These are phyloP conservation scores for Xylaria sp. DNA, from an alignment of 2,329 filamentous ascomycete genomes.

Conservation along the genomic window DNA sequence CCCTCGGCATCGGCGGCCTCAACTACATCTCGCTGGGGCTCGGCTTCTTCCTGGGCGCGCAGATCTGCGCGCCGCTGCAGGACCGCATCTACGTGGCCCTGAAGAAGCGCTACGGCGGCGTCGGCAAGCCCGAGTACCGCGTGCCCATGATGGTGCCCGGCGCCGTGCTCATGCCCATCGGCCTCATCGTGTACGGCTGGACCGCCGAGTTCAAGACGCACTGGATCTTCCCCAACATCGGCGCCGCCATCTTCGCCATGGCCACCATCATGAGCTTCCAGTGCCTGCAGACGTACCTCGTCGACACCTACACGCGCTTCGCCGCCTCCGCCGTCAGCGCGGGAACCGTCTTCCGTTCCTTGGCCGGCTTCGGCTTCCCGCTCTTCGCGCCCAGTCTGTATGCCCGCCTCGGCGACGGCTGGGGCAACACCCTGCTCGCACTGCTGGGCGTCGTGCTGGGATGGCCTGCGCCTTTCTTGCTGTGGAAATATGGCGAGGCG, in stretches of 20 bases:
- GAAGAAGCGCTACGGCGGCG: constrained; percentile 54
- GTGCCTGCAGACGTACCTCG: constrained; percentile 59
- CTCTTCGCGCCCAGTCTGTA: constrained; percentile 63
- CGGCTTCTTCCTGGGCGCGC: constrained; percentile 53
- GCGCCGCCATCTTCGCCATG: constrained; percentile 53
- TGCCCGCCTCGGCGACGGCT: constrained; percentile 57
- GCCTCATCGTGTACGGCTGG: constrained; percentile 60
- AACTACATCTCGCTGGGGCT: constrained; percentile 54
- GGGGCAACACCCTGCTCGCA: constrained; percentile 57
- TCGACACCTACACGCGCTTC: constrained; percentile 60
- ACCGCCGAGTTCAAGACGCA: constrained; percentile 55
- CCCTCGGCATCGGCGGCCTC: constrained; percentile 50
- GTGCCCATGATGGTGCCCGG: constrained; percentile 57
- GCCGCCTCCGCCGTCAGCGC: constrained; percentile 60
- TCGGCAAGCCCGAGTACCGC: constrained; percentile 56
- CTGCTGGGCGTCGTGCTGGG: constrained; percentile 65
- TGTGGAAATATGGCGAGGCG: constrained; percentile 54
- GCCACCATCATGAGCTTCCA: constrained; percentile 57
- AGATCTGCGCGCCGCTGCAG: constrained; percentile 56
- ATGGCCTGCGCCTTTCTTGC: constrained; percentile 59
- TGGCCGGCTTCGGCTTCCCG: constrained; percentile 64
- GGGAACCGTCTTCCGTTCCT: constrained; percentile 57
- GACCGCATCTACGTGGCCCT: constrained; percentile 59
- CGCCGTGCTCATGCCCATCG: constrained; percentile 55
- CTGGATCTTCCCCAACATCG: constrained; percentile 60